Evolutionary conservation across 2,329 filamentous ascomycete species (phyloP).

Genomic region (Fusarium pilosicola): DNA sequence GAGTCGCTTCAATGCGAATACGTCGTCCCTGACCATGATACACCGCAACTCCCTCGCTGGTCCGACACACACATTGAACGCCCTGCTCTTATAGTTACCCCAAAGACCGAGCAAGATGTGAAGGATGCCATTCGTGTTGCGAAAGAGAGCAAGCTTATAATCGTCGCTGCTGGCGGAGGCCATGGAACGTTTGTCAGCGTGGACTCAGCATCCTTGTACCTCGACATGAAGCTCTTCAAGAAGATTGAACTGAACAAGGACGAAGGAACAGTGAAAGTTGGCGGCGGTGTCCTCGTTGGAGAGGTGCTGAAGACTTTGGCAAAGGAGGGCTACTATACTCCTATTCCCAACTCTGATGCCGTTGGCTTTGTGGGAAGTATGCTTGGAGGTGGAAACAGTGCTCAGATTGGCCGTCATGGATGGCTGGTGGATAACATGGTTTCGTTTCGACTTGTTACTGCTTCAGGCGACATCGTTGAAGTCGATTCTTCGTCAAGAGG

Average conservation of each 20-base stretch:
- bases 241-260: conserved; percentile 43
- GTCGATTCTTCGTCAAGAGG: conserved; percentile 17
- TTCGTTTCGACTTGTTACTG: conserved; percentile 44
- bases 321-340: conserved; percentile 46
- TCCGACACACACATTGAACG: conserved; percentile 41
- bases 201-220: conserved; percentile 43
- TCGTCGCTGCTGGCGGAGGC: conserved; percentile 46
- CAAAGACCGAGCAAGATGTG: conserved; percentile 45
- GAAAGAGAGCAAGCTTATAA: conserved; percentile 39
- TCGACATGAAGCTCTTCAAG: conserved; percentile 49
- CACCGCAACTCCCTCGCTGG: conserved; percentile 42
- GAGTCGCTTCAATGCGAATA: conserved; percentile 18
- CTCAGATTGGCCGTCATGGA: conserved; percentile 46
- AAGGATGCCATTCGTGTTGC: conserved; percentile 42
- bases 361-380: conserved; percentile 44
- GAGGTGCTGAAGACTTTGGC: conserved; percentile 42
- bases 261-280: conserved; percentile 39
- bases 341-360: conserved; percentile 41
- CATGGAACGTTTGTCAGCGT: conserved; percentile 46
- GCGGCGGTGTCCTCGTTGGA: conserved; percentile 44
- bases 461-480: conserved; percentile 21
- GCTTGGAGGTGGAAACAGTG: conserved; percentile 44
- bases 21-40: neutral
- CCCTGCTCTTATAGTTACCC: conserved; percentile 45
- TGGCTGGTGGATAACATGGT: conserved; percentile 48